Base-by-base conservation (phyloP, 2,329 filamentous ascomycete species). In the Fusarium succisae region DNA sequence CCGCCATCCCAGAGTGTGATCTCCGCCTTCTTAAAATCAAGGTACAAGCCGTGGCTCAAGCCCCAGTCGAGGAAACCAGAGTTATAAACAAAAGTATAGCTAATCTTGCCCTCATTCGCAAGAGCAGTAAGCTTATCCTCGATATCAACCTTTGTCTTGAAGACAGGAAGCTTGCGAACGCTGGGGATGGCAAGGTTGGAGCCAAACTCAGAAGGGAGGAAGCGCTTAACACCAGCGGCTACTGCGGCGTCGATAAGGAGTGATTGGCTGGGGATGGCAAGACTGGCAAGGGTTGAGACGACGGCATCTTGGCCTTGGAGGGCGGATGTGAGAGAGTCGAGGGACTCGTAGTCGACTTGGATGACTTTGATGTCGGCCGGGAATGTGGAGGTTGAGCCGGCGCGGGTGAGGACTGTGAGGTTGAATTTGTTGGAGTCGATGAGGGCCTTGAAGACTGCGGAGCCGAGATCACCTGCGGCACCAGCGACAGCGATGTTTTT, bases 11-110 rank as follows among this genome's bases (percentile, higher is more conserved):
- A 85, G 1, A 91, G 75, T 0, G 75, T 82, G 1, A 83, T 81
- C 43, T 82, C 84, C 4, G 83, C 81, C 3, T 82, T 79, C 1
- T 47, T 13, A n/a, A 66, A 73, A 64, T 88, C 82, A 4, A 89
- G 57, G 10, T 89, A 55, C 73, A 91, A 86, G 5, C 80, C 80
- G 3, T 79, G 48, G 69, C 79, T 43, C 10, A 86, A 54, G 13
- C 83, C 84, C 89, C 87, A 91, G 78, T 92, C 91, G 64, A 92
- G 86, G 80, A 92, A 92, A 0, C 83, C 79, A 0, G 87, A 87
- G 60, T 84, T 89, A 30, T 86, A 82, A 5, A 92, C 79, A 24
- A 83, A 82, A 0, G 88, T 91, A 83, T 91, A 92, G 20, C 85
- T 82, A 82, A 91, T 78, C 41, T 79, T 67, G 55, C 82, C 79